Percentiles rank a stretch among this genome's conserved stretches.
Evolutionary conservation across 1,139 yeast genomes (phyloP).

Genomic region (Candida sojae): DNA sequence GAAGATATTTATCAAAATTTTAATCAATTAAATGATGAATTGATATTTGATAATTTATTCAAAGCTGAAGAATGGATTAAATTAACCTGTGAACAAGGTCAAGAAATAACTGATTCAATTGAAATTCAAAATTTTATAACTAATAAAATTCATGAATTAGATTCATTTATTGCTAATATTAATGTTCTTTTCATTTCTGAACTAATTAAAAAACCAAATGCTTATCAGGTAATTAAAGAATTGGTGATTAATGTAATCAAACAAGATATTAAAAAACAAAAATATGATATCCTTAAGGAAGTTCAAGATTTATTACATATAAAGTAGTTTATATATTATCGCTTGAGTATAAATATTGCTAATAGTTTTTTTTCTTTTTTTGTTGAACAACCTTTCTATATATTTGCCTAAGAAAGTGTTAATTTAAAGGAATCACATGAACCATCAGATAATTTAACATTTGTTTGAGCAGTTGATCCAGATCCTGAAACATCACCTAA

Average conservation of each 20-base stretch:
- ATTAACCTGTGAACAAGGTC: background rate
- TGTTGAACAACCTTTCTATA: background rate
- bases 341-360: too few relatives aligned
- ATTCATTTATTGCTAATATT: background rate
- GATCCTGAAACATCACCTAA: constrained; percentile 35
- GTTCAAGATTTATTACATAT: background rate
- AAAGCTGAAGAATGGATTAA: constrained; percentile 1
- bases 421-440: constrained; percentile 26
- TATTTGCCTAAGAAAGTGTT: background rate
- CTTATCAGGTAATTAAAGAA: background rate
- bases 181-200: background rate
- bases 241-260: background rate
- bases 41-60: background rate
- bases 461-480: constrained; percentile 45
- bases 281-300: background rate
- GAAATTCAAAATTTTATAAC: background rate
- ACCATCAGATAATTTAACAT: constrained; percentile 50
- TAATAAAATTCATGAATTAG: background rate
- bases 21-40: constrained; percentile 1
- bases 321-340: background rate
- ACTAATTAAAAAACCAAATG: background rate
- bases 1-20: background rate
- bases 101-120: background rate
- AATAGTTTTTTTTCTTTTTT: too few relatives aligned
- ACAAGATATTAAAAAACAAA: background rate